These are phyloP conservation scores for Wickerhamiella brachini DNA, from an alignment of 805 yeast genomes.

Conservation along the genomic window DNA sequence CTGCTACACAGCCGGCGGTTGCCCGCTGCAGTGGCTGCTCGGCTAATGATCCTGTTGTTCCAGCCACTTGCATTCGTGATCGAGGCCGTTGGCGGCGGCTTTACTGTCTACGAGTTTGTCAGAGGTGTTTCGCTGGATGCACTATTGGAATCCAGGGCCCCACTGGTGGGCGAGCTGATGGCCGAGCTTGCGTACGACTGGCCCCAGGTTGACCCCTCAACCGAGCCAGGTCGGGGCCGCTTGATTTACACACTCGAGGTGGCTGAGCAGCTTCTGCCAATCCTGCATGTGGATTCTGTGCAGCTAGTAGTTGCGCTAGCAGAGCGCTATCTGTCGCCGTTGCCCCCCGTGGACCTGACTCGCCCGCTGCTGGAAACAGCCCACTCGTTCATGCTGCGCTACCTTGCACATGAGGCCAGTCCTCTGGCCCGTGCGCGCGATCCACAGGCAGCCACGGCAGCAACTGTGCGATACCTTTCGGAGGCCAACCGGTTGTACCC, in stretches of 20 bases:
- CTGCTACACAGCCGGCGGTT: conserved; percentile 5
- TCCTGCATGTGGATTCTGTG: conserved; percentile 4
- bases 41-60: background rate
- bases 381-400: conserved; percentile 44
- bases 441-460: conserved; percentile 15
- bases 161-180: background rate
- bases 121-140: conserved; percentile 5
- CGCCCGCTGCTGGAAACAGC: conserved; percentile 40
- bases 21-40: background rate
- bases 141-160: background rate
- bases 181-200: background rate
- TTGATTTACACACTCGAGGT: conserved; percentile 12
- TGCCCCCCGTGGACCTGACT: conserved; percentile 4
- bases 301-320: conserved; percentile 9
- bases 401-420: conserved; percentile 15
- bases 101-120: conserved; percentile 6
- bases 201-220: background rate
- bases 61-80: conserved; percentile 5
- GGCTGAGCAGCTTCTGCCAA: conserved; percentile 13
- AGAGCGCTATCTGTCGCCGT: conserved; percentile 6
- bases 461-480: conserved; percentile 31
- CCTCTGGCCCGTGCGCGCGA: conserved; percentile 14
- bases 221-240: conserved; percentile 6
- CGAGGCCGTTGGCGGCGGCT: conserved; percentile 3
- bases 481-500: conserved; percentile 47